These are phyloP conservation scores for Xerocomellus chrysenteron DNA, from an alignment of 768 basidiomycete genomes.

Conservation along the genomic window DNA sequence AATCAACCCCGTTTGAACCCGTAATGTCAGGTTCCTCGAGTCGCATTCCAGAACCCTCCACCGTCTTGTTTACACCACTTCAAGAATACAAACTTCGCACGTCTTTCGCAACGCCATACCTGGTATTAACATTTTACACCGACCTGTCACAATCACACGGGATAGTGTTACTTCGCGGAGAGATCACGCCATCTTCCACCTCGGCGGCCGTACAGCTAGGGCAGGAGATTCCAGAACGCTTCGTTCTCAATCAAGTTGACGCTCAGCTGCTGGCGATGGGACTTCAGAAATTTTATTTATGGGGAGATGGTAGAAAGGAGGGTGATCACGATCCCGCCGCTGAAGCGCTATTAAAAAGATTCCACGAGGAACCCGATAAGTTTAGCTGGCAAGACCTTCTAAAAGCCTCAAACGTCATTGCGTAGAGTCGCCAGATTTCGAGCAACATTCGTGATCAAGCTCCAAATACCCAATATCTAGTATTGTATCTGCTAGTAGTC, in stretches of 20 bases:
- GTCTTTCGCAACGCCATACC: constrained; percentile 86
- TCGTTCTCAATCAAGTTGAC: constrained; percentile 72
- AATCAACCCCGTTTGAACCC: constrained; percentile 45
- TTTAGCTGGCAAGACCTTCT: constrained; percentile 86
- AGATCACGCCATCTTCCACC: constrained; percentile 72
- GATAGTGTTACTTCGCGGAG: constrained; percentile 84
- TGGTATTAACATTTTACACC: constrained; percentile 89
- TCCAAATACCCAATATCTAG: neutral
- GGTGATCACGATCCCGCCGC: constrained; percentile 1
- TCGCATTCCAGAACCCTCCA: constrained; percentile 57
- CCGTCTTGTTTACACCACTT: constrained; percentile 88
- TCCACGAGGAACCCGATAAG: constrained; percentile 74
- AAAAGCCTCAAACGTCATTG: constrained; percentile 38
- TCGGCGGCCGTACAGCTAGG: constrained; percentile 37
- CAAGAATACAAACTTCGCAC: constrained; percentile 88
- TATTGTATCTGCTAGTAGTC: neutral
- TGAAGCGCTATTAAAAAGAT: constrained; percentile 56
- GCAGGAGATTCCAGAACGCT: constrained; percentile 32
- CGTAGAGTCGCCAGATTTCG: constrained; percentile 2
- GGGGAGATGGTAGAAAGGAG: constrained; percentile 38
- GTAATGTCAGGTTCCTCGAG: constrained; percentile 19
- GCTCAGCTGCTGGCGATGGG: constrained; percentile 80
- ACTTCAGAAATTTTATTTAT: constrained; percentile 84
- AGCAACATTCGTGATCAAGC: neutral
- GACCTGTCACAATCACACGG: constrained; percentile 80